Evolutionary conservation across 1,284 basidiomycete genomes (phyloP), one percentile per base, ranked within the genome.

Genomic region (Moesziomyces sp.): DNA sequence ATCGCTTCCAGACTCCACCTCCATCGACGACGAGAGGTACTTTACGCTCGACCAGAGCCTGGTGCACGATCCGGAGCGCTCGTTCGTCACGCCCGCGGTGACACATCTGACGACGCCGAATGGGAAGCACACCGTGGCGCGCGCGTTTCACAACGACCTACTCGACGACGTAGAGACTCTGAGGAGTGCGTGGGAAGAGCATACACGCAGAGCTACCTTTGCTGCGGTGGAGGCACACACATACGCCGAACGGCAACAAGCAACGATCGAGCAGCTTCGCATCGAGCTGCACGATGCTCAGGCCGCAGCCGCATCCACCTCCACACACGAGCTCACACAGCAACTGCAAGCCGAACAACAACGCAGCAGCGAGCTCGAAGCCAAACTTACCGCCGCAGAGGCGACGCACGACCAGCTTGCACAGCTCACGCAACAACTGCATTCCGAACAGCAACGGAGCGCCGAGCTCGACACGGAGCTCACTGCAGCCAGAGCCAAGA

Each of bases 121-220:
- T 19, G 70, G 53, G 11, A 57, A 66, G 21, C 48, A 38, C n/a
- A 42, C 21, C 3, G 52, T 69, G 0, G 24, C 38, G 13, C 28
- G 66, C 5, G 7, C 26, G 0, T 66, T 67, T 43, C 53, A 49
- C 2, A 21, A 44, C 2, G 72, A 74, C 24, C 43, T 74, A 9
- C 16, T 74, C 21, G 72, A 74, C 43, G 72, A 74, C 23, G 44
- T 74, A 26, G 59, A 52, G 23, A 18, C 40, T 1, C 30, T 67
- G 1, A 51, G 53, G 6, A 6, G 8, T 0, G 57, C n/a, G 3
- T 59, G 57, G 54, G 59, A 66, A 26, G 53, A 69, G 7, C 42
- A 45, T 9, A 42, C 51, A 9, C 52, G 43, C 1, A 50, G 42
- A 21, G 13, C 58, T 0, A 8, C 40, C 2, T 74, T 70, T 28